phyloP scores from a whole-genome alignment of 2,329 filamentous ascomycete genomes.

The Sporothrix sp. region DNA sequence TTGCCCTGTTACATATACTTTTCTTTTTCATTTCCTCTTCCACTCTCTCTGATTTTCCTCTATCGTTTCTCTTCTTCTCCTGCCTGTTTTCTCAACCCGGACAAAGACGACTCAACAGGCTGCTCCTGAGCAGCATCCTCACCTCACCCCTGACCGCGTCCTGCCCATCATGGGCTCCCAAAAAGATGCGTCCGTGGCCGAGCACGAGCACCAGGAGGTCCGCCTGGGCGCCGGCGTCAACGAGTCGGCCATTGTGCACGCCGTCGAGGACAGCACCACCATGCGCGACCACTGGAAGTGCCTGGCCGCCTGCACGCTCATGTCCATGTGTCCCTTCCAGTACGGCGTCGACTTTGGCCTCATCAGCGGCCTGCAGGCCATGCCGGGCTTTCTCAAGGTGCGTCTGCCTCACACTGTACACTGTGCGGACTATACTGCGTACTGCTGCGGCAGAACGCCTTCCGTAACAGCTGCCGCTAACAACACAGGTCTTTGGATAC shows the following conservation, averaged over 20 bases:
- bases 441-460: too few species aligned
- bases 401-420: background rate
- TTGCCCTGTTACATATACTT: too few species aligned
- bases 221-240: too few species aligned
- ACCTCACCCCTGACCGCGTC: background rate
- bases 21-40: too few species aligned
- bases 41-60: too few species aligned
- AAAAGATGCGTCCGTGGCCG: constrained; percentile 2
- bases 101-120: too few species aligned
- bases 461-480: too few species aligned
- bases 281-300: constrained; percentile 26
- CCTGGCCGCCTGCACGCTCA: constrained; percentile 34
- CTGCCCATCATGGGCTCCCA: constrained; percentile 5
- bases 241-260: background rate
- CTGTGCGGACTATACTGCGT: too few species aligned
- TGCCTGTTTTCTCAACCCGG: too few species aligned
- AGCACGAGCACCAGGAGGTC: constrained; percentile 7
- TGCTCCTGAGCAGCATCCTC: too few species aligned
- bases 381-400: constrained; percentile 38
- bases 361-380: constrained; percentile 20
- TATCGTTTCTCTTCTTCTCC: too few species aligned
- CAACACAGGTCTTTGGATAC: constrained; percentile 29
- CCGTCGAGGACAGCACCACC: constrained; percentile 14
- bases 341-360: constrained; percentile 33
- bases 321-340: constrained; percentile 41